phyloP scores from a whole-genome alignment of 1,284 basidiomycete species.

The Naganishia sp. region DNA sequence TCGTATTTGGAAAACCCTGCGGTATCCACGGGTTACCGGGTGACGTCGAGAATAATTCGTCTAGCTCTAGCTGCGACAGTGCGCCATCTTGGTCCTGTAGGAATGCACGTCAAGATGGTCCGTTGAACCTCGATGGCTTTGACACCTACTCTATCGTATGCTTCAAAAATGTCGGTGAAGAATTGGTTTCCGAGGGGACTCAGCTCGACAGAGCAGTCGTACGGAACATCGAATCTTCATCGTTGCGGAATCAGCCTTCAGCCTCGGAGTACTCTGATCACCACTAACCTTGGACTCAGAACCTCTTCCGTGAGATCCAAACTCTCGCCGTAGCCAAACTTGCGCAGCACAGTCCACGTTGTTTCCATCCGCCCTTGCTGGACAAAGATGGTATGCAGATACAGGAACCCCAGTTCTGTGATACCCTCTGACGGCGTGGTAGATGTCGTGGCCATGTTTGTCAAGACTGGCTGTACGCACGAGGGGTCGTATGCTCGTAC shows the following conservation, averaged over 20 bases:
- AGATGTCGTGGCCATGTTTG: constrained; percentile 36
- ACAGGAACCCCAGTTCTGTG: constrained; percentile 90
- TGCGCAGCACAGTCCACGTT: constrained; percentile 93
- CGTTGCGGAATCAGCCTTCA: background rate
- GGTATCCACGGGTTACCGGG: constrained; percentile 90
- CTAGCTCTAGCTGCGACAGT: constrained; percentile 78
- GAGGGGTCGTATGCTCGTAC: constrained; percentile 67
- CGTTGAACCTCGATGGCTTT: background rate
- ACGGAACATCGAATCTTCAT: constrained; percentile 81
- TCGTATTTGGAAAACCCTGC: constrained; percentile 85
- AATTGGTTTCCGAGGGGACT: constrained; percentile 93
- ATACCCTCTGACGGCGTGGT: constrained; percentile 62
- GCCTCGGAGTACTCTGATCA: background rate
- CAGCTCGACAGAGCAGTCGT: constrained; percentile 92
- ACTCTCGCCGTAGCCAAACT: constrained; percentile 95
- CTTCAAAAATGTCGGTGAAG: constrained; percentile 95
- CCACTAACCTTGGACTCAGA: constrained; percentile 73
- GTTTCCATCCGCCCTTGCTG: constrained; percentile 95
- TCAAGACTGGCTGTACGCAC: constrained; percentile 47
- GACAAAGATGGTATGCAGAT: constrained; percentile 95
- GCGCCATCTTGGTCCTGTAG: constrained; percentile 90
- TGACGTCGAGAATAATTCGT: constrained; percentile 87
- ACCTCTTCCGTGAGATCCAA: constrained; percentile 84
- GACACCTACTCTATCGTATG: constrained; percentile 78
- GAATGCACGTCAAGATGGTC: constrained; percentile 7